Conservation (phyloP, 2,329 filamentous ascomycete genomes). For the Aspergillus transmontanensis region DNA sequence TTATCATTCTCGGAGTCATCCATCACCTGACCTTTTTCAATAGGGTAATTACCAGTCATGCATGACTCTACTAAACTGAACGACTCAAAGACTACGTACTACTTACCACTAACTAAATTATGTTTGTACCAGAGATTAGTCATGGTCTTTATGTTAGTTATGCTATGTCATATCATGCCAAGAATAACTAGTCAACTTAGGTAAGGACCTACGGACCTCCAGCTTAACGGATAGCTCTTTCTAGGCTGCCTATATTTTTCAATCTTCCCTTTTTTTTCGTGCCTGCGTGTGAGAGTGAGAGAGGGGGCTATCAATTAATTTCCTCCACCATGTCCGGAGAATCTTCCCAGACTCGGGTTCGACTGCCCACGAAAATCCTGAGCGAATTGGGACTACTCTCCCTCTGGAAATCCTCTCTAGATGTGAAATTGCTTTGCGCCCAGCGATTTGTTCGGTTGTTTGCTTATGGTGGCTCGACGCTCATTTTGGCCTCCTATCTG, state of each 20-base stretch:
- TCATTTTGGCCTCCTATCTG: slow-evolving; percentile 65
- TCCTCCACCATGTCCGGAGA: not conserved
- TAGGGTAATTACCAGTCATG: not conserved
- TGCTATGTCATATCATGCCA: not conserved
- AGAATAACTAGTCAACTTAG: not conserved
- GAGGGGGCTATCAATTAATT: not conserved
- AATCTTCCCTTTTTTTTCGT: not conserved
- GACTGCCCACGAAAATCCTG: slow-evolving; percentile 18
- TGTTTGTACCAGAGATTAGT: not conserved
- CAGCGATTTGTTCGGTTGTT: slow-evolving; percentile 59
- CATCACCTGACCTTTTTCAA: not conserved
- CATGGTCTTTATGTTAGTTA: too few species aligned
- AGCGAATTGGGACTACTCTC: slow-evolving; percentile 41
- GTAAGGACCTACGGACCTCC: too few species aligned
- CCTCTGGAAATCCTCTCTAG: slow-evolving; percentile 39
- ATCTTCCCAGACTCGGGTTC: not conserved
- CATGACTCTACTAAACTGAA: not conserved
- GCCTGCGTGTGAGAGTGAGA: not conserved
- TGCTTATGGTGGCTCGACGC: slow-evolving; percentile 63
- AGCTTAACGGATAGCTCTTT: not conserved
- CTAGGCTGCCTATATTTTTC: not conserved
- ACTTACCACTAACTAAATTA: too few species aligned
- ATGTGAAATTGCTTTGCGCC: slow-evolving; percentile 43
- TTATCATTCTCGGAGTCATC: not conserved
- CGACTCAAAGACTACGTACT: too few species aligned